These are phyloP conservation scores for Nicotiana benthamiana DNA, from an alignment of 257 asterid genomes.

Conservation along the genomic window DNA sequence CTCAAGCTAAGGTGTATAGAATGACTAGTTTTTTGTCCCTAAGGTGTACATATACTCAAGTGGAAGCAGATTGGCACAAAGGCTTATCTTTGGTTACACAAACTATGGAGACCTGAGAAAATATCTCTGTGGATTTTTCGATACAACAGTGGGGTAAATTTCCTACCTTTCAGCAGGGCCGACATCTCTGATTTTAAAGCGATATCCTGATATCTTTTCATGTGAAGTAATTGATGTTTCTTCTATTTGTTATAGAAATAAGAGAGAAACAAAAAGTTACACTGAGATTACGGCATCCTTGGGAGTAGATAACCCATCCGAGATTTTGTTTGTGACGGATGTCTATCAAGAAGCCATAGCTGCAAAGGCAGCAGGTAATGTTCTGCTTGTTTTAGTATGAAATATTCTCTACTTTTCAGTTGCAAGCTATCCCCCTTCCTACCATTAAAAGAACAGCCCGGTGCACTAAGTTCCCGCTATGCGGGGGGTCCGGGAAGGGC, in stretches of 20 bases:
- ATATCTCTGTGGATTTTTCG: conserved; percentile 75
- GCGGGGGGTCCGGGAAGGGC: no score
- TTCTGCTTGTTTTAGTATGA: neutral
- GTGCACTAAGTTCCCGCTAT: no score
- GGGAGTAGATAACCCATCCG: conserved; percentile 81
- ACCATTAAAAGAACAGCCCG: neutral
- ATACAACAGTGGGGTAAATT: conserved; percentile 81
- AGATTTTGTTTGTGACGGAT: conserved; percentile 74
- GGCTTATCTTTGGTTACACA: conserved; percentile 82
- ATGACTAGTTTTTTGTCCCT: conserved; percentile 6
- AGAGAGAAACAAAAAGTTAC: conserved; percentile 81
- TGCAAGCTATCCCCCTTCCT: neutral
- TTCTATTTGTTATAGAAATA: conserved; percentile 44
- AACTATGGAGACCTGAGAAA: conserved; percentile 80
- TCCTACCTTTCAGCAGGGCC: neutral
- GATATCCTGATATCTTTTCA: neutral
- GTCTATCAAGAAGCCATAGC: conserved; percentile 93
- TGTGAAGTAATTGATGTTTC: neutral
- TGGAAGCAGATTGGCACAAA: conserved; percentile 98
- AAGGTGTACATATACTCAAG: conserved; percentile 97
- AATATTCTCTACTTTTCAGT: neutral
- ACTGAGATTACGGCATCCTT: conserved; percentile 59
- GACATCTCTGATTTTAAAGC: neutral
- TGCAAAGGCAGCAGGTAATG: conserved; percentile 83
- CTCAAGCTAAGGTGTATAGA: neutral